A percentile compares a stretch with the other conserved stretches of the same genome.
These are phyloP conservation scores for Ophiostoma montium DNA, from an alignment of 2,329 filamentous ascomycete species.

Conservation along the genomic window DNA sequence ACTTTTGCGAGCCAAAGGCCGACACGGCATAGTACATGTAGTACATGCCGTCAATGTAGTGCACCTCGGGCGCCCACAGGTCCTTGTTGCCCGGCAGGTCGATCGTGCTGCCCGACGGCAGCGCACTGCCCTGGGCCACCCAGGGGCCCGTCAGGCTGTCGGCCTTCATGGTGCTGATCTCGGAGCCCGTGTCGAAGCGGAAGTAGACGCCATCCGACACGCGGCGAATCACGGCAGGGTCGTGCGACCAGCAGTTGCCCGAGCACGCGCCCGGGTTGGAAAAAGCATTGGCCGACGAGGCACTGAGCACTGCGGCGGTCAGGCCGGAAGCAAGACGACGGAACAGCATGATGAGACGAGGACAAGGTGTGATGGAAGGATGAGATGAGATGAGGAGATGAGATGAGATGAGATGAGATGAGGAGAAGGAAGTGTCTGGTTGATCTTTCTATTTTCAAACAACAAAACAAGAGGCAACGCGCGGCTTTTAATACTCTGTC, in stretches of 20 bases:
- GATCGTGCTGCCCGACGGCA: conserved; percentile 26
- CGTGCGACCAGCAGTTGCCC: conserved; percentile 24
- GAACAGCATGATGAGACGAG: too few relatives aligned
- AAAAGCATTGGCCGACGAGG: too few relatives aligned
- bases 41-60: conserved; percentile 34
- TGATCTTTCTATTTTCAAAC: too few relatives aligned
- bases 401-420: too few relatives aligned
- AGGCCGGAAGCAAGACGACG: too few relatives aligned
- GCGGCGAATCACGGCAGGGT: conserved; percentile 25
- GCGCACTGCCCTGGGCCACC: conserved; percentile 26
- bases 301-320: too few relatives aligned
- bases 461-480: too few relatives aligned
- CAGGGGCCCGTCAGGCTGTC: conserved; percentile 25
- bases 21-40: conserved; percentile 39
- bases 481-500: too few relatives aligned
- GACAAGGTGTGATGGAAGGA: too few relatives aligned
- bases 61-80: conserved; percentile 26
- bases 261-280: conserved; percentile 14
- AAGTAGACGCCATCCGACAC: conserved; percentile 26
- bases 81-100: conserved; percentile 26
- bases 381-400: too few relatives aligned
- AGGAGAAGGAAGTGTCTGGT: too few relatives aligned
- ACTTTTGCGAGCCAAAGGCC: conserved; percentile 43
- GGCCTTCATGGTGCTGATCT: conserved; percentile 26
- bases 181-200: conserved; percentile 27